phyloP scores from a whole-genome alignment of 2,329 filamentous ascomycete genomes.

The Neopestalotiopsis clavispora region DNA sequence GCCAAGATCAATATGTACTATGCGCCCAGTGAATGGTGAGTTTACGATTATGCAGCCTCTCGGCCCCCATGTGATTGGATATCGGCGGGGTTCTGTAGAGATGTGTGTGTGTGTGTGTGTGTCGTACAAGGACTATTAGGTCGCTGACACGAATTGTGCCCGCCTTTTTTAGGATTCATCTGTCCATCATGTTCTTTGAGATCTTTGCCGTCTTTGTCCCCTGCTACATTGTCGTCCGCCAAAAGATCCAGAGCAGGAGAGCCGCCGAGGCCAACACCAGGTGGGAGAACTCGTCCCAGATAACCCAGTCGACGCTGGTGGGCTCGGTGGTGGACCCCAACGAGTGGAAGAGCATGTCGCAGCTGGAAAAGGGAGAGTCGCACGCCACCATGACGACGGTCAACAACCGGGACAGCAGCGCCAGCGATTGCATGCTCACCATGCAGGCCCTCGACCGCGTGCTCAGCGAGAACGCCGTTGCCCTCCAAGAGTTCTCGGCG shows the following conservation, averaged over 20 bases:
- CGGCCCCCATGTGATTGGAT: neutral
- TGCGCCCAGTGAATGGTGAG: slow-evolving; percentile 57
- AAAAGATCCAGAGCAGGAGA: slow-evolving; percentile 27
- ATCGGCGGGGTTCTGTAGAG: neutral
- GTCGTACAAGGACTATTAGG: neutral
- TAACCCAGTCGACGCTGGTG: slow-evolving; percentile 16
- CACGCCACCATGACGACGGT: too few relatives aligned
- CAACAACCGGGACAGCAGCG: slow-evolving; percentile 27
- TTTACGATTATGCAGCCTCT: neutral
- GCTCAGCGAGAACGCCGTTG: slow-evolving; percentile 61
- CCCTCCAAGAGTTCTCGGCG: slow-evolving; percentile 68
- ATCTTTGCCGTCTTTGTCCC: slow-evolving; percentile 60
- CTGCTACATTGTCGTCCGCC: slow-evolving; percentile 33
- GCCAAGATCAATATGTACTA: slow-evolving; percentile 51
- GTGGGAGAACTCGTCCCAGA: slow-evolving; percentile 34
- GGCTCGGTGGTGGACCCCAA: slow-evolving; percentile 20
- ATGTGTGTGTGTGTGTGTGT: neutral
- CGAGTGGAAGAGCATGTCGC: slow-evolving; percentile 26
- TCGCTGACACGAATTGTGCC: neutral
- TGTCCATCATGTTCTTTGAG: slow-evolving; percentile 60
- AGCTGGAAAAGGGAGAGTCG: neutral
- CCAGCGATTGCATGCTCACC: slow-evolving; percentile 49
- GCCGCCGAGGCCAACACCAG: slow-evolving; percentile 32
- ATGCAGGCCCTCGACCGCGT: slow-evolving; percentile 66
- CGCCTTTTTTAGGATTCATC: slow-evolving; percentile 42